Evolutionary conservation across 192 early-diverging fungal species (phyloP).

Genomic region (Backusella macrospora): DNA sequence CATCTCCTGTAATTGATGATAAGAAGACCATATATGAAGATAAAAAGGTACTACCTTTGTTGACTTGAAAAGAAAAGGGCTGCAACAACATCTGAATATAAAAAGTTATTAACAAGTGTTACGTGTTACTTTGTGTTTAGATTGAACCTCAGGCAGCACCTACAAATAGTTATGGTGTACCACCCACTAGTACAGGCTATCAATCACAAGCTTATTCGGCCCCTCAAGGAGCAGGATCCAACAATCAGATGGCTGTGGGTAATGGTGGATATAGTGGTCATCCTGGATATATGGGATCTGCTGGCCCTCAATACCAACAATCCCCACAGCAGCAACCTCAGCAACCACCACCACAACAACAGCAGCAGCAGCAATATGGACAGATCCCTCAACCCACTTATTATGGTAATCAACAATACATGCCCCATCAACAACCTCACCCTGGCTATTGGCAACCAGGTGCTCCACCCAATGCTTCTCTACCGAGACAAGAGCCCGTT

Average conservation of each 20-base stretch:
- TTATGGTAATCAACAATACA: slow-evolving; percentile 19
- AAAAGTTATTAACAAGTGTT: not conserved
- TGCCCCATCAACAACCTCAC: slow-evolving; percentile 14
- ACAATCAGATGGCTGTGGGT: not conserved
- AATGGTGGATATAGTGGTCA: not conserved
- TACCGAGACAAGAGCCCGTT: slow-evolving; percentile 19
- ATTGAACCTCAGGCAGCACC: slow-evolving; percentile 11
- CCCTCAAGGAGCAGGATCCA: not conserved
- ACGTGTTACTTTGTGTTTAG: not conserved
- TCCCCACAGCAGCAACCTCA: not conserved
- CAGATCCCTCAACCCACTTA: not conserved
- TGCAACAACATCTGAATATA: not conserved
- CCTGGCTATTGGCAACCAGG: slow-evolving; percentile 14
- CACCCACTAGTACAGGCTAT: not conserved
- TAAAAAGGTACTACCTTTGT: slow-evolving; percentile 1
- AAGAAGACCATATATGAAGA: not conserved
- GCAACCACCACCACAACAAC: slow-evolving; percentile 10
- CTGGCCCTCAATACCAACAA: slow-evolving; percentile 4
- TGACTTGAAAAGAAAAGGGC: not conserved
- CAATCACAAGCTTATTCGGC: not conserved
- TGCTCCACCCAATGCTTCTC: slow-evolving; percentile 1
- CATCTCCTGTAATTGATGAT: slow-evolving; percentile 1
- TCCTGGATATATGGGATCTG: slow-evolving; percentile 4
- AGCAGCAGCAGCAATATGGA: slow-evolving; percentile 15
- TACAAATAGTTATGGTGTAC: slow-evolving; percentile 1